Conservation (phyloP, 2,329 filamentous ascomycete species). For the Knufia fluminis region DNA sequence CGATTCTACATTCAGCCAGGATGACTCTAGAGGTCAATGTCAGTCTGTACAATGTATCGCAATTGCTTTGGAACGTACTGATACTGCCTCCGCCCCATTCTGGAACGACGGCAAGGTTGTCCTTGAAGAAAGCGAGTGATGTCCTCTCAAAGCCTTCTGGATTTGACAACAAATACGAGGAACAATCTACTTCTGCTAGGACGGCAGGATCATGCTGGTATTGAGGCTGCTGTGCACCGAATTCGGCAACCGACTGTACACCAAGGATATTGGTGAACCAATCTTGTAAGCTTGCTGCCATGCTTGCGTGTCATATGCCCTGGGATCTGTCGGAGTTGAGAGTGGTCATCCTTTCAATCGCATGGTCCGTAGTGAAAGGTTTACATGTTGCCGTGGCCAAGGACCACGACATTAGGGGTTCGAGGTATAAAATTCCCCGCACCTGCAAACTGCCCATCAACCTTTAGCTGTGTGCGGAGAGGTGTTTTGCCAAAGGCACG, state of each 20-base stretch:
- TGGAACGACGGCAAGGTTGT: conserved; percentile 5
- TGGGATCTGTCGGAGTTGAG: too few species aligned
- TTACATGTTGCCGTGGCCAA: too few species aligned
- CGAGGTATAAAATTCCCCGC: too few species aligned
- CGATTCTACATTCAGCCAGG: not conserved
- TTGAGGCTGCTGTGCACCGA: conserved; percentile 1
- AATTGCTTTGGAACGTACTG: not conserved
- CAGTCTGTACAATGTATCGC: not conserved
- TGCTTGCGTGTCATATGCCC: conserved; percentile 23
- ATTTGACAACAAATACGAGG: not conserved
- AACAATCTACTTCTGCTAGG: not conserved
- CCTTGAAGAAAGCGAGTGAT: not conserved
- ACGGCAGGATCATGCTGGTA: not conserved
- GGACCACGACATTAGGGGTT: too few species aligned
- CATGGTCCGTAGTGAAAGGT: too few species aligned
- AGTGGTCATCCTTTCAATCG: too few species aligned
- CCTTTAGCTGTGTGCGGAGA: too few species aligned
- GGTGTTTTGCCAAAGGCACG: too few species aligned
- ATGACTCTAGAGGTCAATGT: not conserved
- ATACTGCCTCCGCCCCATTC: conserved; percentile 3
- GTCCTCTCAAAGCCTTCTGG: not conserved
- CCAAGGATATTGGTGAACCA: conserved; percentile 25
- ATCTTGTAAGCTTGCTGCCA: conserved; percentile 30
- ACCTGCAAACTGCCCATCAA: too few species aligned
- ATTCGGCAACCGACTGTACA: conserved; percentile 2